A percentile compares a stretch with the other conserved stretches of the same genome.
Conservation (phyloP, 345 rosid genomes). For the Punica granatum region DNA sequence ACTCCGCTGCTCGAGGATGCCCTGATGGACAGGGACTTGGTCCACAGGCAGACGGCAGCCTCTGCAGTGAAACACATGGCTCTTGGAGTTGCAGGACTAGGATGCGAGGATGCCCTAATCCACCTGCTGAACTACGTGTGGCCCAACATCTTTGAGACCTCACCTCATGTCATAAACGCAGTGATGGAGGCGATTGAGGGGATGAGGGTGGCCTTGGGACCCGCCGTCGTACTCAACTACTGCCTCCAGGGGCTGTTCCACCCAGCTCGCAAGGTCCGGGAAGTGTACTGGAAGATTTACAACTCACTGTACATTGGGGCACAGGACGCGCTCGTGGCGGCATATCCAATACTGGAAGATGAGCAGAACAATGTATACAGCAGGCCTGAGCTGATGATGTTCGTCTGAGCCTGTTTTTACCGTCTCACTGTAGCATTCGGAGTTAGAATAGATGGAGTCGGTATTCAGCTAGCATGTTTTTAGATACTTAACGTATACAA, state of each 20-base stretch:
- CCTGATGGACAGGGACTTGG: slow-evolving; percentile 95
- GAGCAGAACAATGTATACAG: slow-evolving; percentile 72
- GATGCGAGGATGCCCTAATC: slow-evolving; percentile 92
- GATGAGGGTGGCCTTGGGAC: slow-evolving; percentile 90
- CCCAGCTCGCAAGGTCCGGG: slow-evolving; percentile 96
- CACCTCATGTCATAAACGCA: slow-evolving; percentile 95
- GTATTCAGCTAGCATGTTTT: background rate
- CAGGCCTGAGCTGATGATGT: slow-evolving; percentile 90
- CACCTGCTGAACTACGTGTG: slow-evolving; percentile 91
- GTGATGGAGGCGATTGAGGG: slow-evolving; percentile 99
- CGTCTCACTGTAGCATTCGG: background rate
- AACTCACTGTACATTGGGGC: slow-evolving; percentile 90
- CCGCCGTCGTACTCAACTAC: slow-evolving; percentile 79
- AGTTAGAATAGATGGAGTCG: background rate
- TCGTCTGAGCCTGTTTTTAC: slow-evolving; percentile 22
- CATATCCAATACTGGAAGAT: slow-evolving; percentile 77
- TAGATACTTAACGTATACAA: background rate
- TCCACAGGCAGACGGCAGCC: slow-evolving; percentile 98
- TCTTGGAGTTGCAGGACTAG: slow-evolving; percentile 92
- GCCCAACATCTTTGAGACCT: slow-evolving; percentile 99
- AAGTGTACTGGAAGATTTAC: slow-evolving; percentile 99
- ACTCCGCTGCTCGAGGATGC: slow-evolving; percentile 98
- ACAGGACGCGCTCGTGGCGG: slow-evolving; percentile 90
- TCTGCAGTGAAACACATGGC: slow-evolving; percentile 99
- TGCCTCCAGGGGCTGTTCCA: slow-evolving; percentile 98